These are phyloP conservation scores for Fonsecaea pedrosoi DNA, from an alignment of 2,329 filamentous ascomycete species.

Conservation along the genomic window DNA sequence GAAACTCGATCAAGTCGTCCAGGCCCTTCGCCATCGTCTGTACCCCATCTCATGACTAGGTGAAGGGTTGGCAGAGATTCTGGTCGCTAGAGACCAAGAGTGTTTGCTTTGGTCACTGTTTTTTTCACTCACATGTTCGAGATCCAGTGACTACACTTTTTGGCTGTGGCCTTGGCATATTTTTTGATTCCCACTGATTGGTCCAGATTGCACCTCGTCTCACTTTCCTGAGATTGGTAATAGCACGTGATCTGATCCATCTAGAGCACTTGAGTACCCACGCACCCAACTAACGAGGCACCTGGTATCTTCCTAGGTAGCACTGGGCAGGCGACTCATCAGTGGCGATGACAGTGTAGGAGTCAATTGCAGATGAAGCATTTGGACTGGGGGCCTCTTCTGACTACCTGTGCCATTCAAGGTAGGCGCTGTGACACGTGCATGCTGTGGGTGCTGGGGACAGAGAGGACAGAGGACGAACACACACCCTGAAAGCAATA, in stretches of 20 bases:
- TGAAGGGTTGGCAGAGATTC: background rate
- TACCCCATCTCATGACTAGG: slow-evolving; percentile 25
- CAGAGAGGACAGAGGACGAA: background rate
- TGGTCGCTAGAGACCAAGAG: background rate
- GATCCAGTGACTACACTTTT: background rate
- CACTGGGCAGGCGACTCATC: no score
- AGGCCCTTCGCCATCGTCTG: slow-evolving; percentile 57
- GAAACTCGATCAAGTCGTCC: slow-evolving; percentile 63
- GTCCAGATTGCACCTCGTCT: background rate
- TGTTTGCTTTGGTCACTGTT: slow-evolving; percentile 21
- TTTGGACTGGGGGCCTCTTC: no score
- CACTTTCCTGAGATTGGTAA: no score
- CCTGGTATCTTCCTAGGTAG: no score
- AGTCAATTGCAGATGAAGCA: no score
- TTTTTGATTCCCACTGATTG: background rate
- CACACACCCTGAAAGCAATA: slow-evolving; percentile 1
- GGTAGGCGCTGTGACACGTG: no score
- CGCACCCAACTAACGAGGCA: no score
- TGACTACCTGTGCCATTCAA: no score
- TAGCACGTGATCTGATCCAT: background rate
- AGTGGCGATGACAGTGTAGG: no score
- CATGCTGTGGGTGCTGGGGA: background rate
- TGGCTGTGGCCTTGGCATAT: slow-evolving; percentile 13
- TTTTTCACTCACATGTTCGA: background rate
- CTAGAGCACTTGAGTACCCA: no score